Conservation (phyloP, 2,329 filamentous ascomycete species). For the Daldinia eschscholtzii region DNA sequence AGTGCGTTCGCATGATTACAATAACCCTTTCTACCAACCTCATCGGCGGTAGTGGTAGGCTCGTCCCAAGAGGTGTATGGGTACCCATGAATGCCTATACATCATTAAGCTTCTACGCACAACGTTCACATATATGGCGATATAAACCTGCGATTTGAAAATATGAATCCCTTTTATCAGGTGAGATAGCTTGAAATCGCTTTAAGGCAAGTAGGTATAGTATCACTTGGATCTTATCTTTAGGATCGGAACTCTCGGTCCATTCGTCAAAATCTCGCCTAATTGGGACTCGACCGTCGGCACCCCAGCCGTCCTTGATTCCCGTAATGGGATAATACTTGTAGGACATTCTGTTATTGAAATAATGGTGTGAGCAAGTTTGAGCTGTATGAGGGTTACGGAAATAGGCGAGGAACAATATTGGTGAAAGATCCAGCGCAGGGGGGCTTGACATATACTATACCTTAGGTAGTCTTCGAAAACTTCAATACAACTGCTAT, state of each 20-base stretch:
- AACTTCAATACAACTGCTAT: no score
- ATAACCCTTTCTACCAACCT: not conserved
- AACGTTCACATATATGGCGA: no score
- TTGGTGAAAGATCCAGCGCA: not conserved
- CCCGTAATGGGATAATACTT: conserved; percentile 40
- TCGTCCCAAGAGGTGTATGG: not conserved
- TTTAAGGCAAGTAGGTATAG: conserved; percentile 31
- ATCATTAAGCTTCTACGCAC: no score
- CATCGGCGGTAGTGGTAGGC: no score
- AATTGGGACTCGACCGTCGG: conserved; percentile 33
- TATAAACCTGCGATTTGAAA: not conserved
- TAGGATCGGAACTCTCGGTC: conserved; percentile 27
- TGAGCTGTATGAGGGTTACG: not conserved
- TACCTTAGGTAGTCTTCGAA: not conserved
- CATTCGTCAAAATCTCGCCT: conserved; percentile 42
- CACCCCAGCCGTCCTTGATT: conserved; percentile 39
- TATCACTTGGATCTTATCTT: conserved; percentile 38
- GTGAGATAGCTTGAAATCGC: not conserved
- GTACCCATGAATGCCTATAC: not conserved
- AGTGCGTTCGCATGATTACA: not conserved
- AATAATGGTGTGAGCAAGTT: not conserved
- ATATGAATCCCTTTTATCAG: not conserved
- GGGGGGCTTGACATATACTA: not conserved
- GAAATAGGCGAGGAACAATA: not conserved
- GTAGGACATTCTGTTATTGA: conserved; percentile 29